Percentiles rank a stretch among this genome's conserved stretches.
These are phyloP conservation scores for Camelina hispida DNA, from an alignment of 345 rosid species.

Conservation along the genomic window DNA sequence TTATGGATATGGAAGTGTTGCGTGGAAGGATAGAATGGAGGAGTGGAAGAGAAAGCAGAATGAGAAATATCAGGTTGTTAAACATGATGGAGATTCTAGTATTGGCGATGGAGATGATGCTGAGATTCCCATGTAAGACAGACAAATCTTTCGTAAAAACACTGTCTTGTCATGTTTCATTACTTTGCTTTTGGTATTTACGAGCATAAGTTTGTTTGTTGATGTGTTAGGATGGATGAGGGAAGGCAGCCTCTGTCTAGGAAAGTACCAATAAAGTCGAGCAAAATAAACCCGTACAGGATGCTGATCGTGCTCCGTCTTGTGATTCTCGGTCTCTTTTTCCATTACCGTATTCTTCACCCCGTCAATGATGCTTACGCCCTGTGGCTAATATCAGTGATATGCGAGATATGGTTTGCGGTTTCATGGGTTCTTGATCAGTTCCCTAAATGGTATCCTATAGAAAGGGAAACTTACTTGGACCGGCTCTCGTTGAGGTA, in stretches of 20 bases:
- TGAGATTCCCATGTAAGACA: slow-evolving; percentile 73
- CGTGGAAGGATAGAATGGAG: slow-evolving; percentile 94
- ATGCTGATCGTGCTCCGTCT: slow-evolving; percentile 74
- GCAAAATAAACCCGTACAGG: slow-evolving; percentile 88
- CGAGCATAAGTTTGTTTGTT: neutral
- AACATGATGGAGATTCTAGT: slow-evolving; percentile 57
- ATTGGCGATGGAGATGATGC: slow-evolving; percentile 64
- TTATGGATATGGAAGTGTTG: slow-evolving; percentile 91
- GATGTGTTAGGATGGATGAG: slow-evolving; percentile 80
- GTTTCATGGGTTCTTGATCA: slow-evolving; percentile 97
- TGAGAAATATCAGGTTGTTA: slow-evolving; percentile 69
- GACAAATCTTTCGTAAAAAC: neutral
- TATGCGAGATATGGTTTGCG: slow-evolving; percentile 96
- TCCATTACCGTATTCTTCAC: slow-evolving; percentile 87
- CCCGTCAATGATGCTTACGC: slow-evolving; percentile 81
- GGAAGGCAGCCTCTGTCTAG: slow-evolving; percentile 95
- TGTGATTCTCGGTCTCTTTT: slow-evolving; percentile 74
- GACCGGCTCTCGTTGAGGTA: slow-evolving; percentile 79
- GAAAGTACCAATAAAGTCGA: slow-evolving; percentile 77
- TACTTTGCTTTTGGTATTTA: slow-evolving; percentile 1
- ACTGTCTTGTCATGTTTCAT: slow-evolving; percentile 8
- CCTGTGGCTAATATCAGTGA: slow-evolving; percentile 81
- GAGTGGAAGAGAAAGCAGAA: slow-evolving; percentile 82
- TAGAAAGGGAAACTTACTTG: slow-evolving; percentile 83
- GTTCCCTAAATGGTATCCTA: slow-evolving; percentile 87